A percentile compares a stretch with the other conserved stretches of the same genome.
Evolutionary conservation across 306 rosid species (phyloP).

Genomic region (Sesbania bispinosa): DNA sequence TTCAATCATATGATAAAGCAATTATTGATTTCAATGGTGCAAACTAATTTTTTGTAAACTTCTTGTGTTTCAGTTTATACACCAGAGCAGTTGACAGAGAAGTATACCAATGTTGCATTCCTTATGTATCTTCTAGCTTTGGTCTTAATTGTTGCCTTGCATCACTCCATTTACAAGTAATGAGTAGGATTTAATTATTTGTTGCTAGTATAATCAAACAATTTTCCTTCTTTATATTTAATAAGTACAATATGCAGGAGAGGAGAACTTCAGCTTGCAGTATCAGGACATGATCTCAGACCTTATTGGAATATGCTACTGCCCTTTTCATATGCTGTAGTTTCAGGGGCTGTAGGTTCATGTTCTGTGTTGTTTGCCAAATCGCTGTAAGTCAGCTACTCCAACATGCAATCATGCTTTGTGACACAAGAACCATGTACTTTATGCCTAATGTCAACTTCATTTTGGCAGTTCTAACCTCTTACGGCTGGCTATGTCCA

Average conservation of each 20-base stretch:
- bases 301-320: slow-evolving; percentile 85
- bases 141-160: slow-evolving; percentile 68
- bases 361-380: slow-evolving; percentile 97
- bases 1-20: background rate
- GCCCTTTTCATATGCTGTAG: slow-evolving; percentile 95
- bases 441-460: background rate
- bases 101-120: slow-evolving; percentile 78
- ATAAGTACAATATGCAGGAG: slow-evolving; percentile 54
- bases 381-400: slow-evolving; percentile 79
- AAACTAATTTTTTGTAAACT: slow-evolving; percentile 22
- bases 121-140: slow-evolving; percentile 82
- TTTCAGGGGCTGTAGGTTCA: slow-evolving; percentile 98
- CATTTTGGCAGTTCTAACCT: slow-evolving; percentile 65
- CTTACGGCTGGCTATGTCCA: slow-evolving; percentile 83
- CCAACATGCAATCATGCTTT: slow-evolving; percentile 17
- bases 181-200: slow-evolving; percentile 7
- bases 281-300: slow-evolving; percentile 77
- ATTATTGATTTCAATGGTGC: slow-evolving; percentile 3
- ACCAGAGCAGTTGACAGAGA: slow-evolving; percentile 91
- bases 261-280: slow-evolving; percentile 68
- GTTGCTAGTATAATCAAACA: slow-evolving; percentile 4
- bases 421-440: background rate
- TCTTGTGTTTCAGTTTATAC: slow-evolving; percentile 76
- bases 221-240: slow-evolving; percentile 5
- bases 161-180: slow-evolving; percentile 85